A percentile compares a stretch with the other conserved stretches of the same genome.
Conservation (phyloP, 306 rosid genomes). For the Glycyrrhiza uralensis region DNA sequence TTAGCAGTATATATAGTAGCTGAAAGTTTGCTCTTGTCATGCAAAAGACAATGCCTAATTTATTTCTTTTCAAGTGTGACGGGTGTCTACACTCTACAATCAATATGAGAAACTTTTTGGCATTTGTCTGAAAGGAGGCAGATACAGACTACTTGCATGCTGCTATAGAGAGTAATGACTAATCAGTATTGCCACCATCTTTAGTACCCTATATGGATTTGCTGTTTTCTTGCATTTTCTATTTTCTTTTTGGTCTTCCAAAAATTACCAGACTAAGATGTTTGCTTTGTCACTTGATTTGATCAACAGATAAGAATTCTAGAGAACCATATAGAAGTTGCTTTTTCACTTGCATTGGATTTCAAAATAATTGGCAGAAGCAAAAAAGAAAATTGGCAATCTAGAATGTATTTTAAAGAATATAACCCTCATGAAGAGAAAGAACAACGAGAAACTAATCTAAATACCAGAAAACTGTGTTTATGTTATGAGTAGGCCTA, state of each 20-base stretch:
- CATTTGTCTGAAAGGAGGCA: too few species aligned
- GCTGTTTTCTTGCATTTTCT: neutral
- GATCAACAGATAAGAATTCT: conserved; percentile 4
- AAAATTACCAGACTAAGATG: neutral
- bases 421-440: too few species aligned
- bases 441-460: too few species aligned
- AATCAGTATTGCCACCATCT: neutral
- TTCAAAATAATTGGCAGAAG: too few species aligned
- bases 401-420: too few species aligned
- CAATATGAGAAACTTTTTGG: too few species aligned
- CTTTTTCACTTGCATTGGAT: neutral
- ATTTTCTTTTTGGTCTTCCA: neutral
- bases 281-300: conserved; percentile 12
- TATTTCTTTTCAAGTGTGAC: too few species aligned
- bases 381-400: too few species aligned
- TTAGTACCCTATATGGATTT: neutral
- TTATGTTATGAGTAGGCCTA: neutral
- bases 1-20: too few species aligned
- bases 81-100: too few species aligned
- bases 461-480: conserved; percentile 2
- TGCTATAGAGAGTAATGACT: neutral
- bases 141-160: neutral
- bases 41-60: conserved; percentile 4
- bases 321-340: neutral
- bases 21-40: neutral